Evolutionary conservation across 345 rosid genomes (phyloP), one percentile per base, ranked within the genome.

Genomic region (Dimocarpus longan): DNA sequence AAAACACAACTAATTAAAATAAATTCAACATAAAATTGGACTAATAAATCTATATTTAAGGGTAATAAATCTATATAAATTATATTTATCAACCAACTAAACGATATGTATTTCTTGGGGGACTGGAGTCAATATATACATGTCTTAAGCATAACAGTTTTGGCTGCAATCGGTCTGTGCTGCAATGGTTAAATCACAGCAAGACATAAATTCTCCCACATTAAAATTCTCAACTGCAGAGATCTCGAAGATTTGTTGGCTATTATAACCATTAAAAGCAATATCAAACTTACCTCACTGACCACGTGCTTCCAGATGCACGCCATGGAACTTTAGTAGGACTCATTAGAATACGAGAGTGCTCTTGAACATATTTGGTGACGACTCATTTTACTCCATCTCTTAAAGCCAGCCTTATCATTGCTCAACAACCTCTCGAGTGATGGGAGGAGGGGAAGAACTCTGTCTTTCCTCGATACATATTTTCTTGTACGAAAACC

Each of bases 331-430:
- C 71, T 75, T 75, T 46, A 75, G 63, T 65, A 18, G 71, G 73
- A 37, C 72, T 77, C 68, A 77, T 40, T 59, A 68, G 59, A 39
- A 67, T 76, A 54, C 67, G 79, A 22, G 12, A 67, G 79, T 76
- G 79, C 54, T 67, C 79, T 54, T 67, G n/a, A 66, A 76, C 79
- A 67, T 67, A 67, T 68, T 76, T 76, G 79, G 79, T 76, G 39
- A 67, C 70, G 50, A 76, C 73, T 52, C 73, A 67, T n/a, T 76
- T 76, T 24, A 19, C 65, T 18, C 66, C 79, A 52, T 66, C 79
- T 28, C 73, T 76, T n/a, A 68, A 19, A 50, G 79, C 79, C 37
- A 68, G 63, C 26, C 78, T 64, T 64, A 76, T 66, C 79, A 76
- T 76, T 66, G 79, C 72, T 52, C 66, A 64, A 32, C 79, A 76